Evolutionary conservation across 2,329 filamentous ascomycete species (phyloP).

Genomic region (Plectosphaerella sp.): DNA sequence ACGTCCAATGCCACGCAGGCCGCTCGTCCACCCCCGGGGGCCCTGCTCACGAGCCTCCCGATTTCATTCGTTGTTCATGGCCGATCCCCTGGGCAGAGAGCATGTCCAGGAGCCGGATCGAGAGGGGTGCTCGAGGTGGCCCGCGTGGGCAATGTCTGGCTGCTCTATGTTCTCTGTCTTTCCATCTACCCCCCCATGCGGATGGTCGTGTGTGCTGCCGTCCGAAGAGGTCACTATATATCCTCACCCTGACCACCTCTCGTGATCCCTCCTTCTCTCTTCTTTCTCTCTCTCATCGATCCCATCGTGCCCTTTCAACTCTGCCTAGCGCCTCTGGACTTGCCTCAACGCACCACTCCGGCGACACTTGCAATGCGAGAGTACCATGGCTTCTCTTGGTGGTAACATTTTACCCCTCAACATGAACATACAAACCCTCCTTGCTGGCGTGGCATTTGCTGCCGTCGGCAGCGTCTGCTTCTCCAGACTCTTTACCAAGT

Average conservation of each 20-base stretch:
- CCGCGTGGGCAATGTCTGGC: slow-evolving; percentile 1
- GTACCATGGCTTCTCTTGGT: slow-evolving; percentile 69
- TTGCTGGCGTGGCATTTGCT: slow-evolving; percentile 48
- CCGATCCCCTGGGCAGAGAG: neutral
- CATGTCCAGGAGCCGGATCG: slow-evolving; percentile 3
- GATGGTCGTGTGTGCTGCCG: no score
- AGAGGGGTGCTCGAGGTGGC: slow-evolving; percentile 1
- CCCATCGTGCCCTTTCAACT: slow-evolving; percentile 2
- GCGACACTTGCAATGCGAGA: slow-evolving; percentile 53
- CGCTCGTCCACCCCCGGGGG: no score
- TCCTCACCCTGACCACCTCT: neutral
- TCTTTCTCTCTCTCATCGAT: slow-evolving; percentile 5
- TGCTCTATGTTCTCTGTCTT: neutral
- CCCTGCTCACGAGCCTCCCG: neutral
- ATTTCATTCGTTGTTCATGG: neutral
- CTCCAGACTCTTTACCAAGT: slow-evolving; percentile 32
- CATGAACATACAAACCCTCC: slow-evolving; percentile 25
- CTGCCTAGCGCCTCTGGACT: neutral
- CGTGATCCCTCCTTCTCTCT: slow-evolving; percentile 3
- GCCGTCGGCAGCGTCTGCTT: slow-evolving; percentile 48
- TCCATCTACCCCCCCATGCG: neutral
- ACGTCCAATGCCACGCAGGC: neutral
- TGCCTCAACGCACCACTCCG: slow-evolving; percentile 19
- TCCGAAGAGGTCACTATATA: neutral
- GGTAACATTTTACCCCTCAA: slow-evolving; percentile 35